Base-by-base conservation (phyloP, 169 alveolate genomes). In the Eimeria acervulina region DNA sequence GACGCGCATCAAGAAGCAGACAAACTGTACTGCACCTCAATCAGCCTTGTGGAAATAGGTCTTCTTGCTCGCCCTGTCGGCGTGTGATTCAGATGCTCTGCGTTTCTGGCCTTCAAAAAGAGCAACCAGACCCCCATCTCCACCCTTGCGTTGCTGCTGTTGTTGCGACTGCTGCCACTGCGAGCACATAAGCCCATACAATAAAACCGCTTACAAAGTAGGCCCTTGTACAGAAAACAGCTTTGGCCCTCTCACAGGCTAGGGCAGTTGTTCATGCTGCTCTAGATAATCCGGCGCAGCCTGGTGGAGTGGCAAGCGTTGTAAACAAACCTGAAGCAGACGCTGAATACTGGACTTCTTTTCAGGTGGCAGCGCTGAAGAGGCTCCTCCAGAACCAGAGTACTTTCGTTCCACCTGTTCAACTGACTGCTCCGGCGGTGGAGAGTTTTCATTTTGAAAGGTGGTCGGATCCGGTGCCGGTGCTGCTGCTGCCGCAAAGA, bases 81-180 rank as follows among this genome's bases (percentile, higher is more conserved):
- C 52, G 28, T 66, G 40, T 15, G 92, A 55, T 40, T 84, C 92
- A 12, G 92, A 84, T 3, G 92, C 92, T 55, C 92, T 52, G 52
- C 92, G 92, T 55, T 84, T 84, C 92, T 84, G 92, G 78, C 92
- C 92, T 10, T 84, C 92, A n/a, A 84, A 84, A 31, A 84, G 92
- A 21, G 76, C 76, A 13, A 44, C 59, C 19, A 84, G 80, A 36
- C 74, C 78, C n/a, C 66, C 92, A 51, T 68, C 51, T 59, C 76
- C 76, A 8, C 38, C 59, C 13, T 44, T 63, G 40, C 66, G 92
- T 33, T 84, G 92, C 63, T 84, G 92, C 33, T 84, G 92, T 61
- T 76, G 87, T 33, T 76, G 87, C 59, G 21, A 40, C 85, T 74
- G 85, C 90, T 81, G 90, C 92, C 80, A 84, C 92, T 84, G 92